A percentile compares a stretch with the other conserved stretches of the same genome.
phyloP scores from a whole-genome alignment of 2,329 filamentous ascomycete genomes.

The Diaporthe citrichinensis region DNA sequence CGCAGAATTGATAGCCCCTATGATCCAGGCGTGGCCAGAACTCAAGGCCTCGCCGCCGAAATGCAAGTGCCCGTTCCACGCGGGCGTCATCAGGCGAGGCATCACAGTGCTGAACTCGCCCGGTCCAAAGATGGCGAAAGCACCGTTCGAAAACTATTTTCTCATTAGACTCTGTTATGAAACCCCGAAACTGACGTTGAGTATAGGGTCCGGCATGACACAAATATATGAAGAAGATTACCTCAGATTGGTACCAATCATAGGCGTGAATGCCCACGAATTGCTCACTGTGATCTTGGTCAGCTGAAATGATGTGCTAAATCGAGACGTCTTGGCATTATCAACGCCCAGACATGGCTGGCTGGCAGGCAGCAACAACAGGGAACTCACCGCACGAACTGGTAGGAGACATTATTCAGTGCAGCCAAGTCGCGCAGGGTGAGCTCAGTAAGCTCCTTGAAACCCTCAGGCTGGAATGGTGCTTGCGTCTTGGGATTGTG shows the following conservation, averaged over 20 bases:
- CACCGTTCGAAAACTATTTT: conserved; percentile 43
- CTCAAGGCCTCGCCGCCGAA: conserved; percentile 48
- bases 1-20: conserved; percentile 47
- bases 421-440: conserved; percentile 43
- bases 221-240: neutral
- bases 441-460: conserved; percentile 43
- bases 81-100: conserved; percentile 46
- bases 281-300: conserved; percentile 16
- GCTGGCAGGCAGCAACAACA: neutral
- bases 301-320: neutral
- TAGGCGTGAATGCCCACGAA: conserved; percentile 44
- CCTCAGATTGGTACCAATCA: conserved; percentile 46
- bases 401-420: conserved; percentile 45
- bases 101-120: conserved; percentile 45
- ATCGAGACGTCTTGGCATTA: neutral
- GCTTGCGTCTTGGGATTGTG: conserved; percentile 42
- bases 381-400: conserved; percentile 37
- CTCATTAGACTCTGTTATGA: neutral
- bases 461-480: conserved; percentile 41
- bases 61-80: conserved; percentile 45
- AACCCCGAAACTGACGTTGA: neutral
- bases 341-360: neutral
- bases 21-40: conserved; percentile 47
- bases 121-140: conserved; percentile 47
- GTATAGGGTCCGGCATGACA: neutral